These are phyloP conservation scores for Exophiala bonariae DNA, from an alignment of 2,329 filamentous ascomycete genomes.

Conservation along the genomic window DNA sequence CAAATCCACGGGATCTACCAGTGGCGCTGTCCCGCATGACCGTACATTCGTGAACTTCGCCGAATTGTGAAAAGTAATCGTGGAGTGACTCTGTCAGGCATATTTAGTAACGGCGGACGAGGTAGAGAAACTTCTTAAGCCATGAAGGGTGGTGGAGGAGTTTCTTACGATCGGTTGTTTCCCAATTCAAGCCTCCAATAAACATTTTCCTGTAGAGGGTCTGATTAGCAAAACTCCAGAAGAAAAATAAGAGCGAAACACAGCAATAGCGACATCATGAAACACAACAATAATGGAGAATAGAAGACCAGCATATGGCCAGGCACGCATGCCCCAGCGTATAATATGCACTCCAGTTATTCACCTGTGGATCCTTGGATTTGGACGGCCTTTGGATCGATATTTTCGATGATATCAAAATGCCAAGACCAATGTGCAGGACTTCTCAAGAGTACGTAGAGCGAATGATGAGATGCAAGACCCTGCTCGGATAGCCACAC, in stretches of 20 bases:
- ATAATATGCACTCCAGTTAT: neutral
- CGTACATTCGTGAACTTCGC: slow-evolving; percentile 95
- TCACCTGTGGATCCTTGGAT: too few species aligned
- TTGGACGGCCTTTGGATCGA: too few species aligned
- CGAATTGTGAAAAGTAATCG: slow-evolving; percentile 97
- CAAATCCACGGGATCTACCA: slow-evolving; percentile 91
- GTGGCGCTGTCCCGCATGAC: slow-evolving; percentile 98
- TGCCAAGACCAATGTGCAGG: too few species aligned
- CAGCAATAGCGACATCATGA: neutral
- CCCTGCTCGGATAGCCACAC: too few species aligned
- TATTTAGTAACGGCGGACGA: slow-evolving; percentile 8
- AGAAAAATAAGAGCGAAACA: slow-evolving; percentile 3
- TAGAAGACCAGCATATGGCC: neutral
- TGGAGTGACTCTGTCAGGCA: slow-evolving; percentile 80
- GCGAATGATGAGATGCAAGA: too few species aligned
- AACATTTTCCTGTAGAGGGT: slow-evolving; percentile 86
- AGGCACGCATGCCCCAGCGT: neutral
- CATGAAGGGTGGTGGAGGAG: slow-evolving; percentile 10
- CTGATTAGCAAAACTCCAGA: slow-evolving; percentile 34
- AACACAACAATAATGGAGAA: neutral
- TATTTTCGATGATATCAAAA: too few species aligned
- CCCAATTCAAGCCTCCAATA: slow-evolving; percentile 97
- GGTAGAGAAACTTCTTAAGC: neutral
- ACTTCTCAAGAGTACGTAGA: too few species aligned
- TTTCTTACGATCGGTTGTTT: slow-evolving; percentile 91